Evolutionary conservation across 2,329 filamentous ascomycete genomes (phyloP).

Genomic region (Emergomyces africanus): DNA sequence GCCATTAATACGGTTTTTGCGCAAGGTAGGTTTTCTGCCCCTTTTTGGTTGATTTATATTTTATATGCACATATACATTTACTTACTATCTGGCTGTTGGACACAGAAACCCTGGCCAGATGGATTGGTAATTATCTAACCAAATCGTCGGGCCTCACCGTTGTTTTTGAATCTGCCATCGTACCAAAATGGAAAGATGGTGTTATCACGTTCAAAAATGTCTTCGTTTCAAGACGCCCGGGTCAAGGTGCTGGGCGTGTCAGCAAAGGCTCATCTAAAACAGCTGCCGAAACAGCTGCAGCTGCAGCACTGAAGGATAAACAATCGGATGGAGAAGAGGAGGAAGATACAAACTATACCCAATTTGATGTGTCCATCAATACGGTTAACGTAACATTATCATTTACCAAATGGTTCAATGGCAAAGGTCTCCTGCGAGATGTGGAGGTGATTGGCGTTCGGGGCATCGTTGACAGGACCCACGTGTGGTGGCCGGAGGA

Average conservation of each 20-base stretch:
- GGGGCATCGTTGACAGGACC: slow-evolving; percentile 84
- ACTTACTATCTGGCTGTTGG: slow-evolving; percentile 10
- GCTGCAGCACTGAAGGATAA: slow-evolving; percentile 46
- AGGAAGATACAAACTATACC: slow-evolving; percentile 92
- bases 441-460: slow-evolving; percentile 85
- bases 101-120: slow-evolving; percentile 70
- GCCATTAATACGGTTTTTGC: slow-evolving; percentile 93
- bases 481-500: slow-evolving; percentile 60
- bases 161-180: slow-evolving; percentile 95
- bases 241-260: slow-evolving; percentile 72
- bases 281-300: slow-evolving; percentile 73
- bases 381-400: slow-evolving; percentile 89
- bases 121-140: slow-evolving; percentile 96
- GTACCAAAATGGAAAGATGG: slow-evolving; percentile 92
- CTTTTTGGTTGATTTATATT: background rate
- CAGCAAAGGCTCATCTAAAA: slow-evolving; percentile 78
- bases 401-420: slow-evolving; percentile 99
- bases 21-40: slow-evolving; percentile 49
- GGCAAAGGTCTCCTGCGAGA: slow-evolving; percentile 83
- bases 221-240: slow-evolving; percentile 84
- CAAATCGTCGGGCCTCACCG: slow-evolving; percentile 79
- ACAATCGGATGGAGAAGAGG: slow-evolving; percentile 26
- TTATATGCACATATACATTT: slow-evolving; percentile 9
- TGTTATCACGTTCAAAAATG: slow-evolving; percentile 92
- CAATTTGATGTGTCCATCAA: slow-evolving; percentile 94